Evolutionary conservation across 768 basidiomycete genomes (phyloP).

Genomic region (Naganishia friedmannii): DNA sequence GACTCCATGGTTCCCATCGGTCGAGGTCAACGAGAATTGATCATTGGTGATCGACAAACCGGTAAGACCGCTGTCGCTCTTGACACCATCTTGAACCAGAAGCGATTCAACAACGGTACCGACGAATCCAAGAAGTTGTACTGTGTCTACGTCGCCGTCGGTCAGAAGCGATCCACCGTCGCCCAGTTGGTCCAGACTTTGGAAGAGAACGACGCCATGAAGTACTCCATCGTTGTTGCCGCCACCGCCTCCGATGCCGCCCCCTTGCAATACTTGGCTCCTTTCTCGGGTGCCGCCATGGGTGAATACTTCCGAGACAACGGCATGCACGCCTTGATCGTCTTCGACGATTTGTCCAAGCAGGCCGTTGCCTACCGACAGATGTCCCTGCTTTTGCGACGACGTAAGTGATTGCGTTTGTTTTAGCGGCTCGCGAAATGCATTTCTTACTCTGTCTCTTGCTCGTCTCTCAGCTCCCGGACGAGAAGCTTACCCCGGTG

Average conservation of each 20-base stretch:
- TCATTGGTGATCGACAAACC: constrained; percentile 99
- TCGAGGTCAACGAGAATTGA: constrained; percentile 99
- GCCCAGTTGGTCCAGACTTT: constrained; percentile 99
- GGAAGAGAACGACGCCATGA: constrained; percentile 99
- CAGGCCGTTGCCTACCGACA: constrained; percentile 99
- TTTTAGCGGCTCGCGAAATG: constrained; percentile 26
- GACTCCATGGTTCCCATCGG: constrained; percentile 99
- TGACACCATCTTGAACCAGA: constrained; percentile 99
- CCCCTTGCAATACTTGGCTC: constrained; percentile 97
- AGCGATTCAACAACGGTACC: constrained; percentile 96
- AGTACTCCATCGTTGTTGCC: constrained; percentile 98
- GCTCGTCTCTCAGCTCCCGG: constrained; percentile 28
- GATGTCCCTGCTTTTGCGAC: constrained; percentile 99
- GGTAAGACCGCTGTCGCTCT: constrained; percentile 99
- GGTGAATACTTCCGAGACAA: constrained; percentile 99
- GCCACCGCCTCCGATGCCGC: constrained; percentile 99
- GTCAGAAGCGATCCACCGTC: constrained; percentile 99
- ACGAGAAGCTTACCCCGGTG: constrained; percentile 52
- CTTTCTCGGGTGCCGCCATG: constrained; percentile 99
- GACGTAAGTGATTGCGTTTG: constrained; percentile 42
- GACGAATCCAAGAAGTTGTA: constrained; percentile 98
- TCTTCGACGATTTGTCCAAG: constrained; percentile 99
- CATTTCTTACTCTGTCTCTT: background rate
- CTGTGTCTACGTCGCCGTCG: constrained; percentile 99
- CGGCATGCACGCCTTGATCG: constrained; percentile 98